Percentiles rank a stretch among this genome's conserved stretches.
Evolutionary conservation across 2,329 filamentous ascomycete genomes (phyloP).

Genomic region (Byssoonygena ceratinophila): DNA sequence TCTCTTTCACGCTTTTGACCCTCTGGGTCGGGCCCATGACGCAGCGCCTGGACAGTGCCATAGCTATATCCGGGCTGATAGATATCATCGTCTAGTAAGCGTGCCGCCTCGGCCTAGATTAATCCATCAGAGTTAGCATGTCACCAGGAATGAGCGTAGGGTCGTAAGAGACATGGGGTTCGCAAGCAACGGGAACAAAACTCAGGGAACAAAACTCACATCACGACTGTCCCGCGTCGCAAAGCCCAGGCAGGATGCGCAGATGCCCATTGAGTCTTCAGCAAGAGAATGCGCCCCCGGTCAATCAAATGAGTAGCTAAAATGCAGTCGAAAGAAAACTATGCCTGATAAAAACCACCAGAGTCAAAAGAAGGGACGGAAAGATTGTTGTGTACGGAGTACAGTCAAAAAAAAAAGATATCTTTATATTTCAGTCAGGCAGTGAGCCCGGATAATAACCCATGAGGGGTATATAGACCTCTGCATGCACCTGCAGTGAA

Average conservation of each 20-base stretch:
- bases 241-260: conserved; percentile 33
- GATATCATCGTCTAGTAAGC: conserved; percentile 37
- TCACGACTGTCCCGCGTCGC: conserved; percentile 33
- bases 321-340: neutral
- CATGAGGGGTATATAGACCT: conserved; percentile 14
- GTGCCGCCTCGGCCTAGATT: conserved; percentile 33
- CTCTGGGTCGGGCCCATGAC: conserved; percentile 35
- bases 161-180: too few species aligned
- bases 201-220: conserved; percentile 20
- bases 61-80: conserved; percentile 38
- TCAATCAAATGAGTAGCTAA: neutral
- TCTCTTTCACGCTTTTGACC: conserved; percentile 36
- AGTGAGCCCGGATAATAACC: conserved; percentile 11
- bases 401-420: too few species aligned
- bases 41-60: conserved; percentile 32
- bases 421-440: conserved; percentile 14
- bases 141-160: neutral
- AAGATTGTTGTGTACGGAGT: too few species aligned
- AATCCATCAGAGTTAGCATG: neutral
- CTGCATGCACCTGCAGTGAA: neutral
- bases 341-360: neutral
- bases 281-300: neutral
- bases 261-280: conserved; percentile 33
- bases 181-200: neutral
- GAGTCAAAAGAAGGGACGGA: neutral